Base-by-base conservation (phyloP, 768 basidiomycete genomes). In the Kwoniella shandongensis region DNA sequence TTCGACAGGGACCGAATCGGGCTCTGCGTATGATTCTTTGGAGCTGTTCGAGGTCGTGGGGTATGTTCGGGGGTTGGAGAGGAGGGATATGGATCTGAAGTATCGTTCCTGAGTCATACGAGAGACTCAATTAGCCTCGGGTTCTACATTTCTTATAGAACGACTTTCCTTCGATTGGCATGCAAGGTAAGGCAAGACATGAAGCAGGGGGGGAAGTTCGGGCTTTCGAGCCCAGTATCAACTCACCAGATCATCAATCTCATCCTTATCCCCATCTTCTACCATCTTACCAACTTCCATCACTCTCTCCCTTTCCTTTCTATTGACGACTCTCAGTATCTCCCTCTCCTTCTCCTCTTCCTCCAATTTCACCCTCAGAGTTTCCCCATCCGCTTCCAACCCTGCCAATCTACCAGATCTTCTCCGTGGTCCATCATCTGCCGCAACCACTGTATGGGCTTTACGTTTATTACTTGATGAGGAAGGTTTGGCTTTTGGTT, bases 261-360 rank as follows among this genome's bases (percentile, higher is more conserved):
- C 61, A 1, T 27, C 61, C 7, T 63, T 64, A 11, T 57, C 29
- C 1, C 48, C 40, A 41, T 69, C 67, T 30, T 72, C 70, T 4
- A 72, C 40, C 68, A 72, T 69, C 46, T 60, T 48, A 8, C 46
- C 55, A 1, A 72, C 22, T 12, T 50, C 40, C 70, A 72, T 72
- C 2, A 65, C 54, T 56, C 58, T 55, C 3, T 67, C 66, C 44
- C 70, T 63, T 25, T 57, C 54, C 44, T 67, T 69, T 23, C 66
- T 52, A 51, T 49, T 69, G 11, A 68, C 48, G 4, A 70, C 57
- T 38, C 65, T 54, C 40, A 73, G 23, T 8, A 65, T 61, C 61
- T 73, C 62, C 32, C 63, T 44, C 58, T 68, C 66, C 59, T 66
- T 65, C 42, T 63, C 62, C 36, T 73, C 71, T 30, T 66, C 66